Evolutionary conservation across 2,329 filamentous ascomycete genomes (phyloP).

Genomic region (Fusarium neocosmosporiellum): DNA sequence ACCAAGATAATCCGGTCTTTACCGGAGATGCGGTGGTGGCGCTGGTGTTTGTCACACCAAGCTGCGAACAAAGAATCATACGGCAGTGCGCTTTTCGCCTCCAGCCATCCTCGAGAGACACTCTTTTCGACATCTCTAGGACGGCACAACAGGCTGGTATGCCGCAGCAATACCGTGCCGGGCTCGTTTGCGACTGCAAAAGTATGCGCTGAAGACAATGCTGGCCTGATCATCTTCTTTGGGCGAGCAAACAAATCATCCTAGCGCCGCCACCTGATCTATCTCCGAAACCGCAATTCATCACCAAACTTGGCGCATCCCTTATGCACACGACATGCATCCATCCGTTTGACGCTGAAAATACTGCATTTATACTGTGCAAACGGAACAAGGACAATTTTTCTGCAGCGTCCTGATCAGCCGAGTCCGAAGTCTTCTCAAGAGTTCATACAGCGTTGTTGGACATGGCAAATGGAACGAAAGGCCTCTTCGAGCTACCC

Average conservation of each 20-base stretch:
- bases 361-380: background rate
- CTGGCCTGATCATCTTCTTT: background rate
- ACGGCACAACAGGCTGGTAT: too few relatives aligned
- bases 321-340: background rate
- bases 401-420: background rate
- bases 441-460: background rate
- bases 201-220: background rate
- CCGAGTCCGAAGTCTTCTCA: background rate
- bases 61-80: background rate
- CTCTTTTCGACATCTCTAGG: background rate
- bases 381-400: background rate
- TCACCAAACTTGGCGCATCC: background rate
- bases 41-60: background rate
- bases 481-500: background rate
- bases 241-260: background rate
- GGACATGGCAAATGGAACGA: background rate
- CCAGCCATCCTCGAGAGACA: background rate
- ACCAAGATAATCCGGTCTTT: background rate
- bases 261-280: background rate
- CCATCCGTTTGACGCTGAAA: background rate
- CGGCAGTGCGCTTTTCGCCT: background rate
- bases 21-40: background rate
- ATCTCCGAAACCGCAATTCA: background rate
- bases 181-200: background rate
- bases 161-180: background rate